Percentiles rank a stretch among this genome's conserved stretches.
phyloP scores from a whole-genome alignment of 169 alveolate species.

The Plasmodium gonderi region DNA sequence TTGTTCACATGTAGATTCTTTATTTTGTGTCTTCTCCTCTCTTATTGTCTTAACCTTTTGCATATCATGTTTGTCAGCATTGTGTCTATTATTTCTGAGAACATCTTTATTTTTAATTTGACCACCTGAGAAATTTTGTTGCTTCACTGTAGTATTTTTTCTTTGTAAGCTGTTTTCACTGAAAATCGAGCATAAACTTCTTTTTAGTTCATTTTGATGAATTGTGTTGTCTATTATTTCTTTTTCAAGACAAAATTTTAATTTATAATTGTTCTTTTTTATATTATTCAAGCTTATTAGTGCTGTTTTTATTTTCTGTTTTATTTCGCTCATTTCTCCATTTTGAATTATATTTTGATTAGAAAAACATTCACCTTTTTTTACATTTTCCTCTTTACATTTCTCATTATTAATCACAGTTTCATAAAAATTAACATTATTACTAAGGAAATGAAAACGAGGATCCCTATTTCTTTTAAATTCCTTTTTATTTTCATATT shows the following conservation, averaged over 20 bases:
- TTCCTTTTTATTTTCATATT: conserved; percentile 17
- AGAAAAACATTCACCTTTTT: background rate
- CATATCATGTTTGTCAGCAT: background rate
- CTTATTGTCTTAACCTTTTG: conserved; percentile 2
- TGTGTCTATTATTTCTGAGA: background rate
- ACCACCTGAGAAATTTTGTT: background rate
- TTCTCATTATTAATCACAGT: conserved; percentile 58
- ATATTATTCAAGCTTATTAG: conserved; percentile 56
- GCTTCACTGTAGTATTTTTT: background rate
- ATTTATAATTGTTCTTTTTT: conserved; percentile 69
- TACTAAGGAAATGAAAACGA: conserved; percentile 45
- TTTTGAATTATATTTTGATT: conserved; percentile 44
- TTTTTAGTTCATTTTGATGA: conserved; percentile 72
- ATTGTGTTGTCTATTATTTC: conserved; percentile 73
- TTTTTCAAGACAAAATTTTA: conserved; percentile 70
- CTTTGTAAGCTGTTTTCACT: conserved; percentile 33
- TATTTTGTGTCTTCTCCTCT: background rate
- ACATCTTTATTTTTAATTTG: background rate
- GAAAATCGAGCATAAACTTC: conserved; percentile 47
- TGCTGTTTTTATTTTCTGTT: conserved; percentile 51
- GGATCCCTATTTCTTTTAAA: conserved; percentile 27
- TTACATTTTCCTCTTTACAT: conserved; percentile 17
- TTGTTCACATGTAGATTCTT: background rate
- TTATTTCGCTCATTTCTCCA: conserved; percentile 59
- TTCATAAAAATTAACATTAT: conserved; percentile 71